These are phyloP conservation scores for Argentina anserina DNA, from an alignment of 306 rosid genomes.

Conservation along the genomic window DNA sequence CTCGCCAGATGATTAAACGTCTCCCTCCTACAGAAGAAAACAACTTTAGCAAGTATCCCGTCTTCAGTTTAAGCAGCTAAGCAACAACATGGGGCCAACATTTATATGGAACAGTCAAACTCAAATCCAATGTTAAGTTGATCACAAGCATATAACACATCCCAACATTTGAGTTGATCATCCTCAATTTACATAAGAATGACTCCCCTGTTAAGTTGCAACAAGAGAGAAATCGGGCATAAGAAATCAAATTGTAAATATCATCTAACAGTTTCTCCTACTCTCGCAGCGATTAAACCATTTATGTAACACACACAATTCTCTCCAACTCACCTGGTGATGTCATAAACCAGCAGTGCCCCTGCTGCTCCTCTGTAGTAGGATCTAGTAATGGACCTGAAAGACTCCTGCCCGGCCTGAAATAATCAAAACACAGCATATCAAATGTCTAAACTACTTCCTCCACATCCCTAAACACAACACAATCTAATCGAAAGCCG, in stretches of 20 bases:
- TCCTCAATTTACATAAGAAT: not conserved
- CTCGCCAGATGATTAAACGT: conserved; percentile 80
- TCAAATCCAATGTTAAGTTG: not conserved
- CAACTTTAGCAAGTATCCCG: not conserved
- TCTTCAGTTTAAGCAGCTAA: conserved; percentile 15
- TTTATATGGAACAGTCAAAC: not conserved
- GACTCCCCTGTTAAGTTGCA: not conserved
- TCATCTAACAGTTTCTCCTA: not conserved
- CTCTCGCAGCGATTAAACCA: not conserved
- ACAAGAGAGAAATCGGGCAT: not conserved
- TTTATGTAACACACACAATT: not conserved
- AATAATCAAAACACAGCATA: not conserved
- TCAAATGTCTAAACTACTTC: not conserved
- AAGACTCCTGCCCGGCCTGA: conserved; percentile 99
- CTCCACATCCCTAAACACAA: not conserved
- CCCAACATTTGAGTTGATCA: not conserved
- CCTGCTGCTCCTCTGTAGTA: conserved; percentile 98
- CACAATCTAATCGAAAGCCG: not conserved
- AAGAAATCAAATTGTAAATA: not conserved
- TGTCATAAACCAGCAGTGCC: conserved; percentile 94
- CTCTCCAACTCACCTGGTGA: conserved; percentile 64
- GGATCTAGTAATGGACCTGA: conserved; percentile 95
- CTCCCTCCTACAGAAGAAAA: conserved; percentile 69
- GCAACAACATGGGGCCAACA: not conserved
- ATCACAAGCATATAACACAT: no score